Evolutionary conservation across 2,329 filamentous ascomycete species (phyloP).

Genomic region (Trichocomaceae sp.): DNA sequence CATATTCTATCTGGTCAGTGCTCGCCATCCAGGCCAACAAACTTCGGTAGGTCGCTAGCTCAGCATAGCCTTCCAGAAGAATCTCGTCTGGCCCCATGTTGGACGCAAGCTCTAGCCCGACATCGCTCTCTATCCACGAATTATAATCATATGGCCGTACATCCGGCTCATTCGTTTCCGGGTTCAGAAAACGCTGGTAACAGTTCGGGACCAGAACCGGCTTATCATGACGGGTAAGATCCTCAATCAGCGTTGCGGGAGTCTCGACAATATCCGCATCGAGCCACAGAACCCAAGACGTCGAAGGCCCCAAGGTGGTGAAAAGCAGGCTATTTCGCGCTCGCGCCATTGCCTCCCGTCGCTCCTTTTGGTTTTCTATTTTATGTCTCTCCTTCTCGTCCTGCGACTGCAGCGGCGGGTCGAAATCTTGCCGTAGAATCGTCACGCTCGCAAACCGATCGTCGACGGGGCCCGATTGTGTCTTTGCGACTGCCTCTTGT

Average conservation of each 20-base stretch:
- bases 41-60: slow-evolving; percentile 85
- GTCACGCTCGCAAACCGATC: slow-evolving; percentile 87
- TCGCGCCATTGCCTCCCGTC: slow-evolving; percentile 83
- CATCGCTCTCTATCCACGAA: slow-evolving; percentile 87
- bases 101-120: slow-evolving; percentile 65
- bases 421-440: slow-evolving; percentile 92
- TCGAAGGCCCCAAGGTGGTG: slow-evolving; percentile 83
- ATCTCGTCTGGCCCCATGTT: slow-evolving; percentile 90
- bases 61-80: slow-evolving; percentile 82
- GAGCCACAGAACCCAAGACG: slow-evolving; percentile 95
- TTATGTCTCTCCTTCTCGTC: slow-evolving; percentile 86
- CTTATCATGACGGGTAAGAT: slow-evolving; percentile 80
- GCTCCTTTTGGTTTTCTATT: slow-evolving; percentile 77
- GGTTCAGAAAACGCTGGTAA: slow-evolving; percentile 79
- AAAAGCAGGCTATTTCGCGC: slow-evolving; percentile 92
- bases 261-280: slow-evolving; percentile 90
- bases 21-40: slow-evolving; percentile 80
- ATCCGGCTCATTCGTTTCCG: slow-evolving; percentile 60
- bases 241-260: slow-evolving; percentile 77
- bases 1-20: slow-evolving; percentile 45
- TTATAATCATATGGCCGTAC: slow-evolving; percentile 94
- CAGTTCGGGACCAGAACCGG: slow-evolving; percentile 93
- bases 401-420: slow-evolving; percentile 71
- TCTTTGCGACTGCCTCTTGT: slow-evolving; percentile 77
- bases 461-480: slow-evolving; percentile 73